These are phyloP conservation scores for Fusarium longipes DNA, from an alignment of 2,329 filamentous ascomycete species.

Conservation along the genomic window DNA sequence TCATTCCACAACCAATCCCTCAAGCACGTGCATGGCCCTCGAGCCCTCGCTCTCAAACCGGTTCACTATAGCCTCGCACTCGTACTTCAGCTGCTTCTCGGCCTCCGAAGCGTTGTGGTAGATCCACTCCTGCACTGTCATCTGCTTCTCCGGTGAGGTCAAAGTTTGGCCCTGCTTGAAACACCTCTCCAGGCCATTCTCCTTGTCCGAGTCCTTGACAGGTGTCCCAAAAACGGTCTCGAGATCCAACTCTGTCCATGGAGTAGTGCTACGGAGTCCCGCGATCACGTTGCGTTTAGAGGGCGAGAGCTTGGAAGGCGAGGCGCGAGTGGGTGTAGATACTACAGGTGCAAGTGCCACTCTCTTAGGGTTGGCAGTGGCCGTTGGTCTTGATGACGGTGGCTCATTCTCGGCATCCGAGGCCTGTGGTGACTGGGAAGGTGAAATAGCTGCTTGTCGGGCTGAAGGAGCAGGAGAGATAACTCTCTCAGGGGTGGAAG, in stretches of 20 bases:
- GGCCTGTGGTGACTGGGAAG: slow-evolving; percentile 77
- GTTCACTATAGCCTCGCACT: slow-evolving; percentile 86
- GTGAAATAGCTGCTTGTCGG: slow-evolving; percentile 66
- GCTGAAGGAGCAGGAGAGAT: slow-evolving; percentile 61
- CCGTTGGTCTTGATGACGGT: slow-evolving; percentile 72
- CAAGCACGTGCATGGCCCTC: slow-evolving; percentile 80
- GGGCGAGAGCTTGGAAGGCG: slow-evolving; percentile 74
- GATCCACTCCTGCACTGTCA: slow-evolving; percentile 97
- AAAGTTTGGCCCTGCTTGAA: slow-evolving; percentile 70
- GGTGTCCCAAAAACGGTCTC: slow-evolving; percentile 73
- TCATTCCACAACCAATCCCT: slow-evolving; percentile 72
- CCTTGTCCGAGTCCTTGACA: slow-evolving; percentile 58
- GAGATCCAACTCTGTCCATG: slow-evolving; percentile 82
- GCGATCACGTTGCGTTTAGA: slow-evolving; percentile 69
- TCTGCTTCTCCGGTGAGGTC: slow-evolving; percentile 80
- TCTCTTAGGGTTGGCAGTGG: slow-evolving; percentile 58
- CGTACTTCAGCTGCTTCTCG: slow-evolving; percentile 79
- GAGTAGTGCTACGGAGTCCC: slow-evolving; percentile 65
- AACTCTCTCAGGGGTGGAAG: slow-evolving; percentile 57
- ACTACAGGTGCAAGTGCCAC: slow-evolving; percentile 60
- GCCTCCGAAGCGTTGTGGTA: slow-evolving; percentile 81
- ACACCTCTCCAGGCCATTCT: slow-evolving; percentile 63
- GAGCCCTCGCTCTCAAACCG: slow-evolving; percentile 86
- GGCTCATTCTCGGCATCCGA: slow-evolving; percentile 85
- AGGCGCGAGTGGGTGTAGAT: slow-evolving; percentile 62